phyloP scores from a whole-genome alignment of 805 yeast genomes.

The Zygoascus flipseniorum region DNA sequence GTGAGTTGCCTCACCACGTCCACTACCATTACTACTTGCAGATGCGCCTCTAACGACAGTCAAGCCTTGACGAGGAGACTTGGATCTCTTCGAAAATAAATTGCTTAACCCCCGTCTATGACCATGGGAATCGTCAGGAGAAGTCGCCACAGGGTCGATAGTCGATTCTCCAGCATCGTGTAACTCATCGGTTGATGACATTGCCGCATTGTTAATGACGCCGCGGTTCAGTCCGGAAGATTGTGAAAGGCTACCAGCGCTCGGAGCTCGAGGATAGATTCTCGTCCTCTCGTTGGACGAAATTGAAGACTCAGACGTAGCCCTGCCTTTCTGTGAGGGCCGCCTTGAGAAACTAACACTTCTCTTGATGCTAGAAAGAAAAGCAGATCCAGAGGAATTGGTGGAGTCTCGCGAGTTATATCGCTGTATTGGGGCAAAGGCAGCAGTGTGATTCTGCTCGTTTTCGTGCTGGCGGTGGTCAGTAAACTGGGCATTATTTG shows the following conservation, averaged over 20 bases:
- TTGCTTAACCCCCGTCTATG: constrained; percentile 2
- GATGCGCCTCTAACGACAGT: neutral
- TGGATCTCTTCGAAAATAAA: constrained; percentile 11
- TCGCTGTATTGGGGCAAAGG: neutral
- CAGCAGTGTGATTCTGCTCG: neutral
- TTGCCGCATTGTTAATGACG: neutral
- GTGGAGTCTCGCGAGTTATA: neutral
- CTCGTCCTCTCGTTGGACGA: constrained; percentile 2
- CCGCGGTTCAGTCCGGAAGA: neutral
- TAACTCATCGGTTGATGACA: neutral
- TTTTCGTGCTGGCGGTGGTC: neutral
- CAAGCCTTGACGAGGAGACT: constrained; percentile 6
- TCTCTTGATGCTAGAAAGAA: constrained; percentile 11
- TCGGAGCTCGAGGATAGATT: neutral
- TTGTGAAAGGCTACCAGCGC: neutral
- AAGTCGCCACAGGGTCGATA: neutral
- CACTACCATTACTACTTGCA: neutral
- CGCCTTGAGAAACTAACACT: constrained; percentile 12
- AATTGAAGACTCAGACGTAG: constrained; percentile 11
- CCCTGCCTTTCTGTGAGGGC: constrained; percentile 9
- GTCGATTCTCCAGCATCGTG: neutral
- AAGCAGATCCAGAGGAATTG: constrained; percentile 5
- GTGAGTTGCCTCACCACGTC: neutral
- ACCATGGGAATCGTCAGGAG: neutral
- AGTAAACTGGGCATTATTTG: neutral